A percentile compares a stretch with the other conserved stretches of the same genome.
Conservation (phyloP, 805 yeast species). For the Candida incommunis region DNA sequence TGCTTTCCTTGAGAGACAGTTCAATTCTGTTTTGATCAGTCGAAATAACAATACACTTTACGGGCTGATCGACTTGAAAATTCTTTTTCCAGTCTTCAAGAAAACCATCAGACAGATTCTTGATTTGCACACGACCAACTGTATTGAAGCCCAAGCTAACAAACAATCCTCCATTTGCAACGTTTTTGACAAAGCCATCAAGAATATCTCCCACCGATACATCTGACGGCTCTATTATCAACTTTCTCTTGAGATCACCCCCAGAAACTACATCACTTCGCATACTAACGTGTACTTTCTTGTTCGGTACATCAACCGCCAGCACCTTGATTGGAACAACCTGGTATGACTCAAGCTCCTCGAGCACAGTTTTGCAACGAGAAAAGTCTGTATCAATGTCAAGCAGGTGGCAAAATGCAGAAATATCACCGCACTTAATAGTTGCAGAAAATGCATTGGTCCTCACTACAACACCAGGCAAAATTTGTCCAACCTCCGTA, state of each 20-base stretch:
- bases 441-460: slow-evolving; percentile 6
- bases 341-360: slow-evolving; percentile 9
- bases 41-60: slow-evolving; percentile 56
- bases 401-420: slow-evolving; percentile 9
- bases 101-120: slow-evolving; percentile 69
- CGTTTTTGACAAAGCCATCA: slow-evolving; percentile 65
- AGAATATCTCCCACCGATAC: slow-evolving; percentile 58
- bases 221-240: slow-evolving; percentile 35
- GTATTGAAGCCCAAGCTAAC: slow-evolving; percentile 58
- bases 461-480: not conserved
- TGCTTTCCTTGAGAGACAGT: slow-evolving; percentile 69
- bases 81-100: slow-evolving; percentile 80
- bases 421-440: slow-evolving; percentile 24
- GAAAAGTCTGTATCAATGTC: slow-evolving; percentile 11
- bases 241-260: slow-evolving; percentile 34
- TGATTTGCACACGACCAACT: slow-evolving; percentile 66
- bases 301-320: slow-evolving; percentile 27
- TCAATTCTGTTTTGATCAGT: slow-evolving; percentile 50
- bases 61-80: slow-evolving; percentile 56
- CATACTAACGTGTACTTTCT: slow-evolving; percentile 49
- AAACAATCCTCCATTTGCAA: slow-evolving; percentile 58
- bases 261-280: slow-evolving; percentile 26
- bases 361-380: slow-evolving; percentile 1
- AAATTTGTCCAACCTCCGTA: not conserved
- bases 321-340: slow-evolving; percentile 13